Conservation (phyloP, 345 rosid species). For the Isatis tinctoria region DNA sequence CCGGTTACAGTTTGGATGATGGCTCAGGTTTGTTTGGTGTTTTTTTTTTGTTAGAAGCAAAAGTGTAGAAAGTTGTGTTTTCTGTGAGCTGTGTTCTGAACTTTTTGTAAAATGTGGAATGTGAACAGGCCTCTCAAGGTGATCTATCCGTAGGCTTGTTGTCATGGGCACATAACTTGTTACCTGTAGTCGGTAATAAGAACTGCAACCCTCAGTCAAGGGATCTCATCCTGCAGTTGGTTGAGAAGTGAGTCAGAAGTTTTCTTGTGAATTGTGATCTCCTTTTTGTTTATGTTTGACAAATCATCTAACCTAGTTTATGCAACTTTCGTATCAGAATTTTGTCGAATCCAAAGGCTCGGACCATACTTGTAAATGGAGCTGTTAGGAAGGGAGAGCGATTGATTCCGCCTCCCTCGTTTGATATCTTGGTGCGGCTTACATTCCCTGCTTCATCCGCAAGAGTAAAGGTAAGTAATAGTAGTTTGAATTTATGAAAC, state of each 20-base stretch:
- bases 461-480: constrained; percentile 53
- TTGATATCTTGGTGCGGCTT: constrained; percentile 54
- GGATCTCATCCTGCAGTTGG: constrained; percentile 64
- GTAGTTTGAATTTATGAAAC: neutral
- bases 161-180: constrained; percentile 58
- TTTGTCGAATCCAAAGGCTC: constrained; percentile 56
- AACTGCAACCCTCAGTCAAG: constrained; percentile 70
- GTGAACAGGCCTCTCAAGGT: constrained; percentile 55
- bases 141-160: constrained; percentile 64
- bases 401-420: constrained; percentile 56
- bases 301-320: neutral
- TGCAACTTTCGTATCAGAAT: constrained; percentile 38
- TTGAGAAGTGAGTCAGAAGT: constrained; percentile 35
- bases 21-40: constrained; percentile 49
- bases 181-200: constrained; percentile 45
- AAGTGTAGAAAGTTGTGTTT: neutral
- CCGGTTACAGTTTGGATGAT: constrained; percentile 66
- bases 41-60: neutral
- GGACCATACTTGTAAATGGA: constrained; percentile 58
- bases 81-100: constrained; percentile 3
- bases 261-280: neutral
- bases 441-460: constrained; percentile 64
- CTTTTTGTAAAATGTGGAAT: neutral
- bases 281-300: neutral
- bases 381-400: constrained; percentile 81